Base-by-base conservation (phyloP, 306 rosid genomes). In the Vicia sativa region DNA sequence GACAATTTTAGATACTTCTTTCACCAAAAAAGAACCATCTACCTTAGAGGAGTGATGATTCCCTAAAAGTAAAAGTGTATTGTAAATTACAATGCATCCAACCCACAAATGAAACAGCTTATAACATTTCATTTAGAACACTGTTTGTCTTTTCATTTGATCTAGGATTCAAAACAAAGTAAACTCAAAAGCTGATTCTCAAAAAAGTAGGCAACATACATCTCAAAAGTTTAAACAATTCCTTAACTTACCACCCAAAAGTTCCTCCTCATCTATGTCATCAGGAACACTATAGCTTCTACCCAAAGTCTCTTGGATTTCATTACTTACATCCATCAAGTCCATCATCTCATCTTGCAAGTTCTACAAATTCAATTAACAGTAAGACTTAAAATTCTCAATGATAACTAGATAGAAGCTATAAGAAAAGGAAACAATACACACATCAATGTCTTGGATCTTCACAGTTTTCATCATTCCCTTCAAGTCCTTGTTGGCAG, bases 391-490 rank as follows among this genome's bases (percentile, higher is more conserved):
- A 60, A 70, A 19, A 9, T 65, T 61, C 49, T 63, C 28, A 25
- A 35, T n/a, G 7, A 49, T 68, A 15, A 12, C 53, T 26, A 58
- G 66, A 77, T 23, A 44, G 55, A 85, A 81, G 31, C 37, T 48
- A 44, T 2, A 62, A 23, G 57, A 72, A 58, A 43, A 66, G 43
- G 52, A 49, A 52, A 79, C 26, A 77, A 48, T 74, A 39, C 99
- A 42, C 4, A 95, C 99, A 72, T 95, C 96, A 46, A 95, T 87
- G 44, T 95, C 96, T 80, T 95, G 99, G 65, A 95, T 87, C 87
- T 87, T 95, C 84, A 90, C 97, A 19, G 99, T 87, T 84, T 88
- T 95, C 99, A 95, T 90, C 99, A 90, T 88, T 67, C 99, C 97
- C 71, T 88, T 95, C 86, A 95, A 77, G 53, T 95, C 99, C 89